Conservation (phyloP, 306 rosid genomes). For the Quercus cerris region DNA sequence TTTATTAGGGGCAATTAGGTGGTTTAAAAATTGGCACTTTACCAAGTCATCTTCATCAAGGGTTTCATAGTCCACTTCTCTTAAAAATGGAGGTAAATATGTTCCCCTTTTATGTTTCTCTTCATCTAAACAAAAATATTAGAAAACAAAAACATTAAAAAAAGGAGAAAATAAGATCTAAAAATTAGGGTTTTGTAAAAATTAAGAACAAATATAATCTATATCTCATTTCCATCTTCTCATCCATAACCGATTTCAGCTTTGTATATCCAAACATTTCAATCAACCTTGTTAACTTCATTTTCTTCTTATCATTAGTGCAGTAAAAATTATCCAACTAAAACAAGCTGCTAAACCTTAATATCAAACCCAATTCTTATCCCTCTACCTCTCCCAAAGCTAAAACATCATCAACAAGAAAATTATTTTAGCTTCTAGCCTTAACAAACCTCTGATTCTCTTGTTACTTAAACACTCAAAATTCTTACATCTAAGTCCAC, state of each 20-base stretch:
- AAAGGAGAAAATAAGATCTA: too few relatives aligned
- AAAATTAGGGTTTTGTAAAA: constrained; percentile 60
- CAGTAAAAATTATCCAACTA: constrained; percentile 80
- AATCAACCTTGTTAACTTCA: constrained; percentile 63
- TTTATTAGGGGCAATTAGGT: too few relatives aligned
- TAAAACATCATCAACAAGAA: constrained; percentile 70
- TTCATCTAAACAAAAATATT: too few relatives aligned
- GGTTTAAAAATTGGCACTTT: too few relatives aligned
- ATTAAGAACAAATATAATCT: constrained; percentile 54
- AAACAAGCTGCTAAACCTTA: constrained; percentile 73
- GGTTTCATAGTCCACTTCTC: too few relatives aligned
- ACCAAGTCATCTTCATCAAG: too few relatives aligned
- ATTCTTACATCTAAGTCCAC: constrained; percentile 74
- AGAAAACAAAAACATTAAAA: too few relatives aligned
- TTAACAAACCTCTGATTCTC: constrained; percentile 64
- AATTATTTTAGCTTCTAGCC: constrained; percentile 69
- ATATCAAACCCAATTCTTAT: constrained; percentile 74
- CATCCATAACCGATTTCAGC: constrained; percentile 89
- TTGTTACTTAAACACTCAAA: constrained; percentile 64
- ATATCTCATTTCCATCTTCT: constrained; percentile 50
- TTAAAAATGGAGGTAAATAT: too few relatives aligned
- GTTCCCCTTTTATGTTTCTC: too few relatives aligned
- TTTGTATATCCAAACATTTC: constrained; percentile 82
- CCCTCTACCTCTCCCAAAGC: constrained; percentile 67
- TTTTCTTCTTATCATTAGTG: constrained; percentile 67